Base-by-base conservation (phyloP, 2,329 filamentous ascomycete genomes). In the Exophiala phaeomuriformis region DNA sequence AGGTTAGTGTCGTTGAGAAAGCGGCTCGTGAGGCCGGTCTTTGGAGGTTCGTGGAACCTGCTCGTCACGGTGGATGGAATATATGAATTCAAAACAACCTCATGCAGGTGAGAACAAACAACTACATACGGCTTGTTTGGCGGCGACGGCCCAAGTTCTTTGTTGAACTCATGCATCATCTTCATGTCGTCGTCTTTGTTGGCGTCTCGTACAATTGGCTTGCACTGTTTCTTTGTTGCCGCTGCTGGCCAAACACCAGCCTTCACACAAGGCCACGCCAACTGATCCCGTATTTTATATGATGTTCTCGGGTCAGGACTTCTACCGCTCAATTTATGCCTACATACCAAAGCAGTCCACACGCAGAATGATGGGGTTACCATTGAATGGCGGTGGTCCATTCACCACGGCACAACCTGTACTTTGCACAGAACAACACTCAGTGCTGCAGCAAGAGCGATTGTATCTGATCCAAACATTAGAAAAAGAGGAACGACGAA, bases 21-120 rank as follows among this genome's bases (percentile, higher is more conserved):
- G 86, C 85, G 2, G 88, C 88, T 0, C 76, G 82, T 61, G 74
- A 80, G 36, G 85, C 83, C 42, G 87, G 88, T 0, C 70, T 93
- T 12, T 93, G 87, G 88, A 75, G 88, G 19, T 88, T 93, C 66
- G 83, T 85, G 54, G 87, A 93, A 56, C 72, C 74, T 46, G 75
- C 78, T 47, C 74, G 76, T 57, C 75, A 82, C 61, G 75, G 75
- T 41, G 77, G 76, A 9, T 83, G 81, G 66, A 80, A 72, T 62
- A 56, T 73, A 5, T 44, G 29, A 27, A 9, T 19, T 31, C 36
- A 53, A 12, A 31, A n/a, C 28, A 6, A 31, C 27, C 9, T 29
- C 6, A 39, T 1, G 7, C 10, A 5, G 19, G 19, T 27, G 12
- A 5, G 28, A 4, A 12, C 5, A 27, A 5, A 27, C 2, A 4